These are phyloP conservation scores for Mycena indigotica DNA, from an alignment of 768 basidiomycete genomes.

Conservation along the genomic window DNA sequence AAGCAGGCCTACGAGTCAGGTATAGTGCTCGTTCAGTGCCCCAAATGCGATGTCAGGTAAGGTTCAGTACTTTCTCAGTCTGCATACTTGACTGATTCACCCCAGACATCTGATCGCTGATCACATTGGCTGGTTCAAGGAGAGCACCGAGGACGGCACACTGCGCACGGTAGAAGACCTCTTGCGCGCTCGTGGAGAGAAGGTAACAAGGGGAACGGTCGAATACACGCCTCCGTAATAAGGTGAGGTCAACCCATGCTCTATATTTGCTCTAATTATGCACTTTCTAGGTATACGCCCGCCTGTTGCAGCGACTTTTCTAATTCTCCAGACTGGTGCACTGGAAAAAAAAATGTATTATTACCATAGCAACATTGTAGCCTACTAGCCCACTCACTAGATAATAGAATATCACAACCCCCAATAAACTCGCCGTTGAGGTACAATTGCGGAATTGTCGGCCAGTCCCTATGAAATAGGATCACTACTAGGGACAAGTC, in stretches of 20 bases:
- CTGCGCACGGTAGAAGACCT: constrained; percentile 83
- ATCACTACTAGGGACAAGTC: neutral
- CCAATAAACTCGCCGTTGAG: constrained; percentile 95
- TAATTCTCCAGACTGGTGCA: constrained; percentile 96
- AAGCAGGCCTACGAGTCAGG: constrained; percentile 84
- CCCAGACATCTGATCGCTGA: constrained; percentile 84
- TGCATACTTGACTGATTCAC: constrained; percentile 3
- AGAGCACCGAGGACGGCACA: constrained; percentile 71
- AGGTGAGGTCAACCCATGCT: no score
- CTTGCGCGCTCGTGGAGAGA: constrained; percentile 76
- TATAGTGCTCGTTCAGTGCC: constrained; percentile 90
- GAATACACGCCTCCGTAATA: neutral
- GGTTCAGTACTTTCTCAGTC: constrained; percentile 27
- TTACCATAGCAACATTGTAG: constrained; percentile 3
- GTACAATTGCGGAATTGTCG: constrained; percentile 91
- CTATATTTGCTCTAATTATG: no score
- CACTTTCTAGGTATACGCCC: neutral
- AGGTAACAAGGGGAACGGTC: constrained; percentile 51
- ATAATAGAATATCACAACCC: constrained; percentile 92
- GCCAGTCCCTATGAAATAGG: constrained; percentile 79
- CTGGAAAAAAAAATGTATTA: constrained; percentile 43
- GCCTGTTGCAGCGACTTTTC: constrained; percentile 42
- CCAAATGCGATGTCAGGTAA: constrained; percentile 84
- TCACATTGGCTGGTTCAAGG: constrained; percentile 91
- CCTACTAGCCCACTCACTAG: constrained; percentile 60